Base-by-base conservation (phyloP, 805 yeast genomes). In the Wickerhamomyces bisporus region DNA sequence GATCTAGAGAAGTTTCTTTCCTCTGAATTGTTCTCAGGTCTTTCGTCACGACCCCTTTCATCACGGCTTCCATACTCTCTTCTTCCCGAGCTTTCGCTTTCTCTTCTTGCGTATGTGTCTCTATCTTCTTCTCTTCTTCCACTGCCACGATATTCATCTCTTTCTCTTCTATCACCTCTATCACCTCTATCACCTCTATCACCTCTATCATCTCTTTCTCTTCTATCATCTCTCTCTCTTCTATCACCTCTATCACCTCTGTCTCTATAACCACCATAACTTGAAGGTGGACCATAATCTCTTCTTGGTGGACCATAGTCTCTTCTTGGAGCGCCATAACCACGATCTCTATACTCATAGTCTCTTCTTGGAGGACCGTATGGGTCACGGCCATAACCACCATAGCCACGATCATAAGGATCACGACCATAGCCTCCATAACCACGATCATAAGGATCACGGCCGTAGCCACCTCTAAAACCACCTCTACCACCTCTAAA, bases 1-100 rank as follows among this genome's bases (percentile, higher is more conserved):
- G 60, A 54, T 53, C 58, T 53, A 13, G 56, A 49, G 16, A 44
- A 36, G 18, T 40, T 43, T 47, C 57, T 50, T 29, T 45, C 52
- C 5, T 32, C 41, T 6, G 40, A 16, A 20, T 40, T 45, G 17
- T 36, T 38, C 12, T 32, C 26, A 12, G 23, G 35, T 14, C 42
- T 48, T 38, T 42, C 36, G 10, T 38, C 50, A 39, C 50, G 41
- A 25, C 43, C 43, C 16, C 33, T 31, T 15, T 35, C 38, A 13
- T 30, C 16, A 15, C 24, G 35, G 32, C 34, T 42, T 32, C 52
- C 40, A 32, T 41, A 47, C 26, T 40, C 43, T 28, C 19, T 15
- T 8, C 28, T 12, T 8, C 28, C 15, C 7, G 6, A 8, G 7
- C 28, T 32, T 45, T 41, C 37, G 40, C 38, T 47, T 38, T 35